Base-by-base conservation (phyloP, 1,284 basidiomycete genomes). In the Malassezia yamatoensis region DNA sequence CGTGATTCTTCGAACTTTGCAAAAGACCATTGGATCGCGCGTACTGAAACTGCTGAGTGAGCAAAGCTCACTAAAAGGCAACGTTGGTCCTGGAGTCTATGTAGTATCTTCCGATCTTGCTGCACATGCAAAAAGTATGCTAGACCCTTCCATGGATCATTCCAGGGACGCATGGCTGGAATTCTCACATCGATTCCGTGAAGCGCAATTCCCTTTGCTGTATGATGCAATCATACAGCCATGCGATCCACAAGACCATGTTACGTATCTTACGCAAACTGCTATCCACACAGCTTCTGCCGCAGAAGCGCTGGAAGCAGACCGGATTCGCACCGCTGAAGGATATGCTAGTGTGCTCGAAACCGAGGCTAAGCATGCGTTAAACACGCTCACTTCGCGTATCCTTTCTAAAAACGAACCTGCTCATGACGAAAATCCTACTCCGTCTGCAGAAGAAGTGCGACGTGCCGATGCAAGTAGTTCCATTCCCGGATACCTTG, bases 391-490 rank as follows among this genome's bases (percentile, higher is more conserved):
- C 52, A 2, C 63, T 47, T 39, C 13, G 56, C 51, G 2, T 56
- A 56, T 58, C 57, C 29, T 32, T 5, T 16, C 61, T 11, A 16
- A 21, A 11, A 18, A 41, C 56, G 55, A 20, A 24, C 21, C 6
- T 7, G 38, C 8, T n/a, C n/a, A 39, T 6, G 41, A 21, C 16
- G 43, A 24, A 20, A 50, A 57, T 33, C 54, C 57, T 9, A 53
- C 58, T 49, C 51, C 53, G 33, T 20, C 58, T 49, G 58, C 64
- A 6, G 54, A 49, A 37, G 44, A 55, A 2, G 20, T 51, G 46
- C 47, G 60, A 32, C 18, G 46, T 12, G 60, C 58, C n/a, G 49
- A 60, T 49, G 33, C 41, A 21, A 53, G 50, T 21, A 15, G 35
- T 32, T 11, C 7, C 2, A 38, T 41, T 11, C 43, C 39, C 10